A percentile compares a stretch with the other conserved stretches of the same genome.
These are phyloP conservation scores for Hyphopichia pseudoburtonii DNA, from an alignment of 1,139 yeast species.

Conservation along the genomic window DNA sequence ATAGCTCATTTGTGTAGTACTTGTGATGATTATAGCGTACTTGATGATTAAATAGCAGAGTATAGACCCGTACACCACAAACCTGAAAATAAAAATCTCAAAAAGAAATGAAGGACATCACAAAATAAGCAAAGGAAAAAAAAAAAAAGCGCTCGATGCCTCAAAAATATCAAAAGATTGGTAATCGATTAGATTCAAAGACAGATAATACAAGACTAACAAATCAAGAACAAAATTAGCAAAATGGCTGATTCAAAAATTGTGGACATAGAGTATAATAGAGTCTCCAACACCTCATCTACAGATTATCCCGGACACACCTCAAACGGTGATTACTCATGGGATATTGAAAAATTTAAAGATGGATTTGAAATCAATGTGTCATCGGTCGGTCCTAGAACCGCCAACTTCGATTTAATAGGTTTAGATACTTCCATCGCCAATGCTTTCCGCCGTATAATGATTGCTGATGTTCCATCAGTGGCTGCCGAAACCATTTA, in stretches of 20 bases:
- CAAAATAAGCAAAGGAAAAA: no score
- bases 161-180: constrained; percentile 3
- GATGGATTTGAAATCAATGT: constrained; percentile 69
- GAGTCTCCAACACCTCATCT: constrained; percentile 84
- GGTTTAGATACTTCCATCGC: constrained; percentile 90
- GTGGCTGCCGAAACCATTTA: constrained; percentile 93
- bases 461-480: constrained; percentile 95
- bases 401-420: constrained; percentile 82
- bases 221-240: no score
- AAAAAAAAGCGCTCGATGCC: constrained; percentile 7
- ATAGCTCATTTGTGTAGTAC: constrained; percentile 12
- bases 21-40: no score
- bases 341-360: constrained; percentile 85
- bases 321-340: constrained; percentile 62
- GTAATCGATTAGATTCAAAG: no score
- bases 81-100: no score
- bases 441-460: constrained; percentile 94
- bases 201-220: no score
- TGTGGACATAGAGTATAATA: constrained; percentile 85
- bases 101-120: no score
- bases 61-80: no score
- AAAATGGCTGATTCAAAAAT: constrained; percentile 50
- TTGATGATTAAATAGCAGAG: no score
- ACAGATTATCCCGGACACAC: constrained; percentile 89
- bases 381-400: constrained; percentile 60